Evolutionary conservation across 1,284 basidiomycete species (phyloP), one percentile per base, ranked within the genome.

Genomic region (Ganoderma lingzhi): DNA sequence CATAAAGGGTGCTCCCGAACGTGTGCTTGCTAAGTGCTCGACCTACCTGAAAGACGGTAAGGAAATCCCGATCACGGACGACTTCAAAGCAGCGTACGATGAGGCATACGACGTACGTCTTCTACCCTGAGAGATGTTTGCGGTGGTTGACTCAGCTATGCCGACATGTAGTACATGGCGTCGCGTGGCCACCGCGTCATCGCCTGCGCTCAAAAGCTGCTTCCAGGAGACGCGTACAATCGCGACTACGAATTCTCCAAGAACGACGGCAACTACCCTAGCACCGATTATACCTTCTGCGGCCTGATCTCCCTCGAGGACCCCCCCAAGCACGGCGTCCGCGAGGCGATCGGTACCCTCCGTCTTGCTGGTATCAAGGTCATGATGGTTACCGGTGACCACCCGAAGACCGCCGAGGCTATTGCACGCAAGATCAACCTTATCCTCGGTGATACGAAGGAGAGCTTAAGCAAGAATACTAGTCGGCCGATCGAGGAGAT

Each of bases 351-450:
- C 70, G 89, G 90, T 6, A 90, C 87, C 37, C 84, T 91, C 48
- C 85, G 89, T 68, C 82, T 89, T 10, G 90, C 89, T 14, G 90
- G 90, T 9, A 91, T 91, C 76, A 91, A 90, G 78, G 89, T 91
- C 59, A 90, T 91, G 85, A 91, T 91, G 89, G 87, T 91, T 8
- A 90, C 89, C 35, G 88, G 88, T 68, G 89, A 90, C 75, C 89
- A 90, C 76, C 89, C 89, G 1, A 90, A 90, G 79, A 91, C 90
- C 0, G 89, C 89, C 0, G 88, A 90, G 76, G 89, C 90, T 6
- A 90, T 91, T 70, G 90, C 89, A 6, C 84, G 89, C 69, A 90
- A 91, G 80, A 90, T 91, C 76, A 91, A 90, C 74, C 79, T 85
- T 30, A 87, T 90, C 63, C 77, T 90, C 41, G 87, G 90, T 2